These are phyloP conservation scores for Candolleomyces efflorescens DNA, from an alignment of 768 basidiomycete species.

Conservation along the genomic window DNA sequence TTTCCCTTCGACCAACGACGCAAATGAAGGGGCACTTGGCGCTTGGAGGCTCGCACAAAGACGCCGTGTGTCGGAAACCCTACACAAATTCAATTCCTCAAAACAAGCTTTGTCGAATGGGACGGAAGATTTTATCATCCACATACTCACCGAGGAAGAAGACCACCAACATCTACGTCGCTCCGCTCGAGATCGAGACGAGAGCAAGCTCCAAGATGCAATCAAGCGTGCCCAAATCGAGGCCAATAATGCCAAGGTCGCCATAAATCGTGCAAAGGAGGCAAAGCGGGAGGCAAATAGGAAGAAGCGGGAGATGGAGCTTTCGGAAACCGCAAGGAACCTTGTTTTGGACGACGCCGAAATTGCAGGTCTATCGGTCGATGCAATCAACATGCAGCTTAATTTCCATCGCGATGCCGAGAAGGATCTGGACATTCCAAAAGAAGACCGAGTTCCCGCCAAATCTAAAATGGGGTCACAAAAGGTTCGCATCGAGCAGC, in stretches of 20 bases:
- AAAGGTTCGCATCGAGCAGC: too few relatives aligned
- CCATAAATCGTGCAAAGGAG: conserved; percentile 8
- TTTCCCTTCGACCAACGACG: conserved; percentile 23
- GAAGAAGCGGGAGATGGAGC: neutral
- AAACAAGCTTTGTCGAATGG: neutral
- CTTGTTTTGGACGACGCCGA: conserved; percentile 2
- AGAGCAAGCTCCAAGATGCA: neutral
- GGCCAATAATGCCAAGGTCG: conserved; percentile 8
- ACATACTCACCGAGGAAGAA: conserved; percentile 6
- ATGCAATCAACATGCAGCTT: too few relatives aligned
- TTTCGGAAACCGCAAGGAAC: conserved; percentile 5
- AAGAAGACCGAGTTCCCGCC: too few relatives aligned
- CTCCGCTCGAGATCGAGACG: conserved; percentile 6
- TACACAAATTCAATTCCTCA: conserved; percentile 12
- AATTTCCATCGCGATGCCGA: too few relatives aligned
- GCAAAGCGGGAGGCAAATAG: neutral
- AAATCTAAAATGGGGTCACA: too few relatives aligned
- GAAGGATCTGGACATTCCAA: too few relatives aligned
- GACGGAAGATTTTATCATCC: too few relatives aligned
- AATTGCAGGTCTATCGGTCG: too few relatives aligned
- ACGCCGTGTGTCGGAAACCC: conserved; percentile 4
- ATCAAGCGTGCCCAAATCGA: conserved; percentile 9
- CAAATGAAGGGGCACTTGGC: conserved; percentile 23
- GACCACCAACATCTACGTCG: conserved; percentile 3
- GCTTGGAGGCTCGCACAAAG: conserved; percentile 7